Conservation (phyloP, 352 stramenopile species). For the Globisporangium alternatum region DNA sequence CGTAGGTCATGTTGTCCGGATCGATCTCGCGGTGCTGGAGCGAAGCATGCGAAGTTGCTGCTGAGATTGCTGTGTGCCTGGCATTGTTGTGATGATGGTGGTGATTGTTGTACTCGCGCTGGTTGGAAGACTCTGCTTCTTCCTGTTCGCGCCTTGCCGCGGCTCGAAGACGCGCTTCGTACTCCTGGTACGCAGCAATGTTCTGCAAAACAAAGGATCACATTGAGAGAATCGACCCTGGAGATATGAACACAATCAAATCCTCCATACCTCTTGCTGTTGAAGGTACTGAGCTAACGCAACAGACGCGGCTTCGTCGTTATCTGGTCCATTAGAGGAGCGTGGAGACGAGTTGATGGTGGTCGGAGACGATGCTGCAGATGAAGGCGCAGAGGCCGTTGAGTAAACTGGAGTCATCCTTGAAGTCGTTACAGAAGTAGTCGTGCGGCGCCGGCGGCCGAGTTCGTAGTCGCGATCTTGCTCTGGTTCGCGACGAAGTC, state of each 20-base stretch:
- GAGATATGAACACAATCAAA: neutral
- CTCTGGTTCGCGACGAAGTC: conserved; percentile 15
- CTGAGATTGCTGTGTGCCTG: neutral
- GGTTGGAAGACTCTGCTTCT: conserved; percentile 4
- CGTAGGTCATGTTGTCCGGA: conserved; percentile 80
- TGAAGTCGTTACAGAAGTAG: neutral
- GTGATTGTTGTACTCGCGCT: conserved; percentile 4
- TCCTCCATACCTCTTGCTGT: conserved; percentile 51
- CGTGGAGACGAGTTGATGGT: conserved; percentile 19
- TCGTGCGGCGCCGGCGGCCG: neutral
- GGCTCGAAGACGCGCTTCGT: conserved; percentile 36
- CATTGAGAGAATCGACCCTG: too few species aligned
- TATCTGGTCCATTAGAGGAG: conserved; percentile 18
- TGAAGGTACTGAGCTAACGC: conserved; percentile 64
- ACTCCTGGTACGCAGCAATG: conserved; percentile 66
- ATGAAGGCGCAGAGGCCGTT: conserved; percentile 10
- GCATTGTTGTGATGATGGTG: neutral
- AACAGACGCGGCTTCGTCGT: conserved; percentile 64
- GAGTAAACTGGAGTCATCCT: neutral
- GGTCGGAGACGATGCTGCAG: conserved; percentile 21
- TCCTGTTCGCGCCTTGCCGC: conserved; percentile 18
- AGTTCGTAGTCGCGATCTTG: conserved; percentile 18
- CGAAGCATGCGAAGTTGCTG: neutral
- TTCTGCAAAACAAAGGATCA: conserved; percentile 31
- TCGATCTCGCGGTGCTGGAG: conserved; percentile 35